Evolutionary conservation across 768 basidiomycete species (phyloP).

Genomic region (Infundibulicybe gibba): DNA sequence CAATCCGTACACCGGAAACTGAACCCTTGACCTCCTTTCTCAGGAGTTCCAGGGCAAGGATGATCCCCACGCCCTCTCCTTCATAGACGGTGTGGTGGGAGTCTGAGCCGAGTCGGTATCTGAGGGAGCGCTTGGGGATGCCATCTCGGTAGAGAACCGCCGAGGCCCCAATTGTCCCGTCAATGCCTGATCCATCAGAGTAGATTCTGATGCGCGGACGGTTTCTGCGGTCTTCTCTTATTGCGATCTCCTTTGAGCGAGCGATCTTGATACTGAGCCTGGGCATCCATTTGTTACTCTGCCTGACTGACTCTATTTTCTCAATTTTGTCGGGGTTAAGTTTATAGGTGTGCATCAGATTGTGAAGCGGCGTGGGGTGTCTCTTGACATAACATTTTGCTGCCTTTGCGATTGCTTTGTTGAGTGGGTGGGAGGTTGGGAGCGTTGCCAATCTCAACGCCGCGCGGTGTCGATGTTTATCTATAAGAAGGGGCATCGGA

Average conservation of each 20-base stretch:
- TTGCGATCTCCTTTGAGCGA: constrained; percentile 6
- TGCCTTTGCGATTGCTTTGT: constrained; percentile 2
- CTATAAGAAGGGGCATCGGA: constrained; percentile 12
- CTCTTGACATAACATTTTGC: constrained; percentile 1
- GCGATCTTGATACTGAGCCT: constrained; percentile 2
- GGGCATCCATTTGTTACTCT: neutral
- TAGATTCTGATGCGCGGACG: neutral
- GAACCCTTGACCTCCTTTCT: neutral
- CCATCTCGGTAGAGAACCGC: constrained; percentile 7
- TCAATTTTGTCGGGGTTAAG: constrained; percentile 3
- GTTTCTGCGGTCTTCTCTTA: constrained; percentile 2
- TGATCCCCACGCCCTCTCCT: constrained; percentile 5
- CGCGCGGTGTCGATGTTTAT: constrained; percentile 10
- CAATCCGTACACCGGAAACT: neutral
- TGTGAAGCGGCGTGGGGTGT: constrained; percentile 8
- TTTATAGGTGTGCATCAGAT: too few relatives aligned
- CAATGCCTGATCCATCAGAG: too few relatives aligned
- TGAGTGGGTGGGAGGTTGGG: constrained; percentile 15
- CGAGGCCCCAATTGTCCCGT: constrained; percentile 6
- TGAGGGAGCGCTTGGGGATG: too few relatives aligned
- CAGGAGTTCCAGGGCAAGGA: too few relatives aligned
- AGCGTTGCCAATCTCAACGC: constrained; percentile 14
- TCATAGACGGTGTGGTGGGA: constrained; percentile 8
- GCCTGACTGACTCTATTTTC: constrained; percentile 3
- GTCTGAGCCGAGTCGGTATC: constrained; percentile 1